Evolutionary conservation across 2,329 filamentous ascomycete species (phyloP).

Genomic region (Colletotrichum tofieldiae): DNA sequence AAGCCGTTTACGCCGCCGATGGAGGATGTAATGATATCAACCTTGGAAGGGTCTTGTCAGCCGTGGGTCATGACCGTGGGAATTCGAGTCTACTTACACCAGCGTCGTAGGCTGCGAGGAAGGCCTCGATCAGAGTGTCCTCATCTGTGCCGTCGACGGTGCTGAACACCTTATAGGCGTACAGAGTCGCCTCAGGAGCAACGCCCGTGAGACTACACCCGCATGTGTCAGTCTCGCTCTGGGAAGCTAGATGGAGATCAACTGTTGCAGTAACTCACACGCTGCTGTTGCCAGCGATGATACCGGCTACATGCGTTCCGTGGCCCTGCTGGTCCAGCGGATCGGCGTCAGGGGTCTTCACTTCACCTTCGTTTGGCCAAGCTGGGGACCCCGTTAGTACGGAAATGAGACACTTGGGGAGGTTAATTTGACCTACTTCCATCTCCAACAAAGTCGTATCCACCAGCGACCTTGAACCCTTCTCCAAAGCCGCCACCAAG

Average conservation of each 20-base stretch:
- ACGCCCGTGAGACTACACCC: slow-evolving; percentile 23
- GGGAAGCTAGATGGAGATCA: not conserved
- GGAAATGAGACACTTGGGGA: slow-evolving; percentile 31
- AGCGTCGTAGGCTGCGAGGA: slow-evolving; percentile 34
- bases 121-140: slow-evolving; percentile 41
- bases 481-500: slow-evolving; percentile 37
- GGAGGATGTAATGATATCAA: slow-evolving; percentile 49
- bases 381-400: not conserved
- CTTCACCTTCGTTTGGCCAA: slow-evolving; percentile 44
- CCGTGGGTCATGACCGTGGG: not conserved
- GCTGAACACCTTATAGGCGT: slow-evolving; percentile 40
- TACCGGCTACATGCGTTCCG: slow-evolving; percentile 55
- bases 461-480: slow-evolving; percentile 38
- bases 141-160: slow-evolving; percentile 38
- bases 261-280: slow-evolving; percentile 1
- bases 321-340: slow-evolving; percentile 55
- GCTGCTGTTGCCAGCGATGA: slow-evolving; percentile 46
- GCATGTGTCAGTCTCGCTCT: no score
- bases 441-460: slow-evolving; percentile 37
- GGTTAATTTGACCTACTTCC: slow-evolving; percentile 42
- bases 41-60: slow-evolving; percentile 16
- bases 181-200: slow-evolving; percentile 35
- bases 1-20: slow-evolving; percentile 45
- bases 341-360: slow-evolving; percentile 53
- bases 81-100: slow-evolving; percentile 23